Base-by-base conservation (phyloP, 768 basidiomycete species). In the Suillus paluster region DNA sequence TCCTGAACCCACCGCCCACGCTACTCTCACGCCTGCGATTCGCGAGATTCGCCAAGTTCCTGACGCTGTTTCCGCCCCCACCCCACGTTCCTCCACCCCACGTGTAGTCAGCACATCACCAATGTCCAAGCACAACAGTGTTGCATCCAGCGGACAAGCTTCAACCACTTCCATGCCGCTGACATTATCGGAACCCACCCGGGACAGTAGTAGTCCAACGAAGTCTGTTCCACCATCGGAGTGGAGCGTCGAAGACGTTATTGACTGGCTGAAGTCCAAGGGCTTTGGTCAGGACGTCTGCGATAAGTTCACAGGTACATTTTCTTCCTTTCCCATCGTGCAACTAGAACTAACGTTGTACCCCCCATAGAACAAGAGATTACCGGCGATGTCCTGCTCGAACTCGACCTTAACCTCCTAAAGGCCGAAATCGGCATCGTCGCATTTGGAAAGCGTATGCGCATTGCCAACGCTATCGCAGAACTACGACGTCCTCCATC, bases 301-400 rank as follows among this genome's bases (percentile, higher is more conserved):
- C 67, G 84, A 87, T 60, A 96, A 92, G 72, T 98, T 99, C 71
- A 86, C 83, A 45, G 95, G 94, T 94, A 67, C 63, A 86, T 79
- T 30, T n/a, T 27, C n/a, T 27, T 38, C 38, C 33, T 54, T 5
- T 38, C 44, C 33, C 34, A 17, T 36, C n/a, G 15, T 9, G 17
- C 19, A 9, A 9, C 55, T 12, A 4, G 34, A 39, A 39, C 23
- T 45, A n/a, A 19, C 33, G 21, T 9, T 1, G 15, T 23, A 21
- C 36, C 46, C 11, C n/a, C 44, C 21, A 45, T 72, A 95, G 97
- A 99, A 78, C 95, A 99, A 86, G 97, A 99, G 79, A 99, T 99
- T 58, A 93, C 95, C 0, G 97, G 97, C 21, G 97, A 99, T 68
- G 93, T 99, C 36, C 85, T 99, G 8, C 87, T 99, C 59, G 97